Percentiles rank a stretch among this genome's conserved stretches.
Conservation (phyloP, 2,329 filamentous ascomycete species). For the Arthrobotrys iridis region DNA sequence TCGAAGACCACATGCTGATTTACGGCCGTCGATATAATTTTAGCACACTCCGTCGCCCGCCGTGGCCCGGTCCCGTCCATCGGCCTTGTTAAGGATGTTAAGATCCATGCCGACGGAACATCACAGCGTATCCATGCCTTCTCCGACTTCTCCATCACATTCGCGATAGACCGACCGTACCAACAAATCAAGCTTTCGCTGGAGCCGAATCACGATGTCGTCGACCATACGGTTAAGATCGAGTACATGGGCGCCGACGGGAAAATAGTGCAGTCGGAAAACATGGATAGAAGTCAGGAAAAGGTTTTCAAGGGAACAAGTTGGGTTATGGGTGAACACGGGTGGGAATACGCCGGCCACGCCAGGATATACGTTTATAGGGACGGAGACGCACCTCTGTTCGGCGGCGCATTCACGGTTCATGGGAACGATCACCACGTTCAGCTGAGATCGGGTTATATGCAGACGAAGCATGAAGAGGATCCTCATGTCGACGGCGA, state of each 20-base stretch:
- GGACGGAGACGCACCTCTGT: conserved; percentile 81
- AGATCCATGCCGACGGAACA: conserved; percentile 74
- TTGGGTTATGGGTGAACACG: conserved; percentile 72
- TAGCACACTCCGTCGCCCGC: conserved; percentile 76
- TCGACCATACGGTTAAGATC: conserved; percentile 78
- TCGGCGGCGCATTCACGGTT: conserved; percentile 88
- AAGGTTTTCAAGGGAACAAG: conserved; percentile 84
- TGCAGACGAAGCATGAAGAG: conserved; percentile 73
- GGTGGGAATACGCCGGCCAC: conserved; percentile 87
- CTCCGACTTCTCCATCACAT: conserved; percentile 85
- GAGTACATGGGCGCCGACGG: conserved; percentile 79
- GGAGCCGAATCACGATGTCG: conserved; percentile 89
- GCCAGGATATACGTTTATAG: conserved; percentile 79
- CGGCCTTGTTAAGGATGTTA: conserved; percentile 76
- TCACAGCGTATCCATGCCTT: conserved; percentile 81
- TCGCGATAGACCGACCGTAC: conserved; percentile 74
- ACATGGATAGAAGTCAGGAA: conserved; percentile 76
- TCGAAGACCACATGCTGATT: conserved; percentile 20
- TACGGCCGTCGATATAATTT: background rate
- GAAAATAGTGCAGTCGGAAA: conserved; percentile 71
- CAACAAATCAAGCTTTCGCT: conserved; percentile 81
- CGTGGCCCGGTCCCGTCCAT: conserved; percentile 78
- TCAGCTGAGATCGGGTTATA: conserved; percentile 78
- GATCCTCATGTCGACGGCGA: conserved; percentile 74
- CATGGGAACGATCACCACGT: conserved; percentile 86